Percentiles rank a stretch among this genome's conserved stretches.
phyloP scores from a whole-genome alignment of 352 stramenopile genomes.

The Globisporangium sylvaticum region DNA sequence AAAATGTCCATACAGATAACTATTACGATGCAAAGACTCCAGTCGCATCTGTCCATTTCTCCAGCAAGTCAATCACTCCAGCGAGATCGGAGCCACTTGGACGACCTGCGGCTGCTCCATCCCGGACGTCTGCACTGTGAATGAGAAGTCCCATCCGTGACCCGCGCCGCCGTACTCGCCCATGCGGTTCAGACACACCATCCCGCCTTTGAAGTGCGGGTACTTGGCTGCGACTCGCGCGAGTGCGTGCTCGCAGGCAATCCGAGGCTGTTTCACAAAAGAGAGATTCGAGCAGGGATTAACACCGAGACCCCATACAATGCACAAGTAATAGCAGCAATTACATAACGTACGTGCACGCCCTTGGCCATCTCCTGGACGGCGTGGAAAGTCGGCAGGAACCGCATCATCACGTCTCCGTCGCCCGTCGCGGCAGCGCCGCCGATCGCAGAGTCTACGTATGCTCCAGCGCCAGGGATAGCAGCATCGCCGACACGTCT shows the following conservation, averaged over 20 bases:
- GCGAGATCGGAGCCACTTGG: conserved; percentile 38
- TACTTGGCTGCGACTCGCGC: conserved; percentile 46
- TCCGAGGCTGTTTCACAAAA: conserved; percentile 35
- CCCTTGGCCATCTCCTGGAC: conserved; percentile 79
- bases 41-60: not conserved
- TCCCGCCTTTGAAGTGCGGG: conserved; percentile 66
- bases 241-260: conserved; percentile 55
- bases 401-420: conserved; percentile 91
- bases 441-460: conserved; percentile 78
- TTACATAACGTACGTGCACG: conserved; percentile 45
- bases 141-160: conserved; percentile 75
- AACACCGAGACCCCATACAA: not conserved
- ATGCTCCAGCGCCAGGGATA: conserved; percentile 80
- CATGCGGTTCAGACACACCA: conserved; percentile 73
- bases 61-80: conserved; percentile 14
- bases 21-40: no score
- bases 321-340: not conserved
- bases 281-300: not conserved
- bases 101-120: conserved; percentile 55
- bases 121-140: conserved; percentile 51
- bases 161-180: conserved; percentile 73
- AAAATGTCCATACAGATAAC: not conserved
- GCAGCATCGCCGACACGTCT: conserved; percentile 88
- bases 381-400: conserved; percentile 80
- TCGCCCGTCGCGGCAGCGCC: conserved; percentile 85